Evolutionary conservation across 768 basidiomycete genomes (phyloP), one percentile per base, ranked within the genome.

Genomic region (Pleurotus eryngii): DNA sequence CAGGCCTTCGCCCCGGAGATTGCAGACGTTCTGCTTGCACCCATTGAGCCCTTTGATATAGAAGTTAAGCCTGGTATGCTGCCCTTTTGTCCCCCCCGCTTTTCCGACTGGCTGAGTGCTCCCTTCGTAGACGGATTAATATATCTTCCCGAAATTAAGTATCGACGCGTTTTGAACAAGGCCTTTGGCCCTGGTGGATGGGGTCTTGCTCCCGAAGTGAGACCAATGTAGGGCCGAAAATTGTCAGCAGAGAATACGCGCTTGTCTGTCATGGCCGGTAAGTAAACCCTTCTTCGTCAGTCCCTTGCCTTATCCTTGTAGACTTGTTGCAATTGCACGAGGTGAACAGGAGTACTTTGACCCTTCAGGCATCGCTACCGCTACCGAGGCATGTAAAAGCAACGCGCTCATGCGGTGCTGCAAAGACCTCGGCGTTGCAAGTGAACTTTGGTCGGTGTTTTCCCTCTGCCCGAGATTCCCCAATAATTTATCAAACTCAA

Each of bases 341-440:
- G 96, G 96, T 27, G 96, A 98, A 74, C 95, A 98, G 63, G 93
- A 97, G 63, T 98, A 95, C 72, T 98, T 98, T 64, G 94, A 95
- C 65, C 87, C 90, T 5, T 80, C 82, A 0, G 93, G 94, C 12
- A 85, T 98, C 49, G 84, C 96, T 1, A 98, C 96, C 0, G 96
- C 96, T 0, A 91, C 90, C 0, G 96, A 98, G 69, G 93, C 88
- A 0, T 92, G 90, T 75, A 98, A 98, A 72, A 93, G 91, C 67
- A 98, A 98, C 61, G 96, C 96, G 0, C 76, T 98, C 27, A 97
- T 98, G 95, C 79, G 96, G 30, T 98, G 96, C 70, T 95, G 92
- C 75, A 98, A 98, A 68, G 96, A 98, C 67, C 75, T 98, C 40
- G 96, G 96, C 9, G 81, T 98, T 63, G 96, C 96, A 0, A 95